Evolutionary conservation across 2,329 filamentous ascomycete species (phyloP).

Genomic region (Pseudogymnoascus sp.): DNA sequence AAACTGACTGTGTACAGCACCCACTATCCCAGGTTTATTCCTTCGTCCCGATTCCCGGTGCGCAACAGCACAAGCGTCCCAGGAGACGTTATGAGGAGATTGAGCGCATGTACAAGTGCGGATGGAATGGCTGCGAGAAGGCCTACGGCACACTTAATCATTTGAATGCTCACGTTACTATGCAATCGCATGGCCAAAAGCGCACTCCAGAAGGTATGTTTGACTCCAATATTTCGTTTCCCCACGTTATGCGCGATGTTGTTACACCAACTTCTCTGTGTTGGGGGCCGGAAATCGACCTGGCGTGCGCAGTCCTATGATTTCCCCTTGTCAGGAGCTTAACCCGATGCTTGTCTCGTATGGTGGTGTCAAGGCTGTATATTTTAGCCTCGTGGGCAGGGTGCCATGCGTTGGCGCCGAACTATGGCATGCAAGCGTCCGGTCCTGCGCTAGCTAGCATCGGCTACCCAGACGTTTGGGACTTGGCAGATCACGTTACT

Average conservation of each 20-base stretch:
- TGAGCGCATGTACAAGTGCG: constrained; percentile 99
- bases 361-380: constrained; percentile 2
- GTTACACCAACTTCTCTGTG: neutral
- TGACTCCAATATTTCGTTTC: neutral
- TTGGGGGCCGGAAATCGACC: neutral
- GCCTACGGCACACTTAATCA: constrained; percentile 97
- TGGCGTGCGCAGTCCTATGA: neutral
- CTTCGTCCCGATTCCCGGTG: constrained; percentile 93
- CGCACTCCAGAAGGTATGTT: constrained; percentile 90
- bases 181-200: constrained; percentile 94
- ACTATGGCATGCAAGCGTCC: constrained; percentile 9
- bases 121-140: constrained; percentile 97
- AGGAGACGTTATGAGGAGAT: constrained; percentile 94
- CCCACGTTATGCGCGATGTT: neutral
- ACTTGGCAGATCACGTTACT: constrained; percentile 13
- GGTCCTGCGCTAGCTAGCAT: constrained; percentile 35
- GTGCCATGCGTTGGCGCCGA: constrained; percentile 6
- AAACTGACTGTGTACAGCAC: constrained; percentile 30
- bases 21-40: constrained; percentile 78
- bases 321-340: constrained; percentile 8
- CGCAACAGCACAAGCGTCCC: constrained; percentile 94
- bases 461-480: constrained; percentile 29
- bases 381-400: constrained; percentile 1
- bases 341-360: constrained; percentile 7
- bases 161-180: constrained; percentile 94